A percentile compares a stretch with the other conserved stretches of the same genome.
phyloP scores from a whole-genome alignment of 2,329 filamentous ascomycete genomes.

The Teratosphaeriaceae sp. region DNA sequence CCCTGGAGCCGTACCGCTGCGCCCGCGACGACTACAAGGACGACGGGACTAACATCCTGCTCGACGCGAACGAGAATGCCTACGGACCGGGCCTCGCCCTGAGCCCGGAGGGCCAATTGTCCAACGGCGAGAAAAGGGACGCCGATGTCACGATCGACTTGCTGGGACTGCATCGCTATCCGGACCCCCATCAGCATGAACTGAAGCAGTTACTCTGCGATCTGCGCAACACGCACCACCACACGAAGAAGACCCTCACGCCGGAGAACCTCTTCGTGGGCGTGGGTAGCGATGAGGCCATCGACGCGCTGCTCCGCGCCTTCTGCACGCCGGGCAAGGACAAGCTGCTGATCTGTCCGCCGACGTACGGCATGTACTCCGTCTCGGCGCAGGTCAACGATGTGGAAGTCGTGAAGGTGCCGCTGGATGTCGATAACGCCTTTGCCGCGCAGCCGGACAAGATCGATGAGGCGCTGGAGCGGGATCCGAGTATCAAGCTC shows the following conservation, averaged over 20 bases:
- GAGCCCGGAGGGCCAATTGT: conserved; percentile 41
- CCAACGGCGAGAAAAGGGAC: conserved; percentile 36
- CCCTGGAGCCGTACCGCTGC: conserved; percentile 48
- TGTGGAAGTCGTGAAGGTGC: conserved; percentile 77
- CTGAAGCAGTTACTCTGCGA: conserved; percentile 83
- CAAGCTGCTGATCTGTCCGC: conserved; percentile 89
- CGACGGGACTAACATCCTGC: conserved; percentile 88
- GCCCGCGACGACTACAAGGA: conserved; percentile 86
- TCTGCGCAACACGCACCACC: conserved; percentile 76
- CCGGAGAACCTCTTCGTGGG: conserved; percentile 89
- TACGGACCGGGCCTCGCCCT: conserved; percentile 73
- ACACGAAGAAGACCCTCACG: conserved; percentile 65
- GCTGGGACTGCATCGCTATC: conserved; percentile 83
- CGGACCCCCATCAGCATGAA: conserved; percentile 85
- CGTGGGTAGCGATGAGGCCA: conserved; percentile 93
- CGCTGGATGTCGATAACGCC: conserved; percentile 61
- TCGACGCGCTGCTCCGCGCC: conserved; percentile 86
- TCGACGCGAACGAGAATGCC: conserved; percentile 97
- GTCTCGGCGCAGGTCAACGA: conserved; percentile 96
- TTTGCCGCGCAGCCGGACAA: conserved; percentile 69
- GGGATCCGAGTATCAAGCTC: conserved; percentile 67
- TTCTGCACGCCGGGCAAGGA: conserved; percentile 86
- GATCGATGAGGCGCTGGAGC: conserved; percentile 59
- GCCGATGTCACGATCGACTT: conserved; percentile 61
- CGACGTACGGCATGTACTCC: conserved; percentile 97